A percentile compares a stretch with the other conserved stretches of the same genome.
These are phyloP conservation scores for Breynia disticha DNA, from an alignment of 441 rosid species.

Conservation along the genomic window DNA sequence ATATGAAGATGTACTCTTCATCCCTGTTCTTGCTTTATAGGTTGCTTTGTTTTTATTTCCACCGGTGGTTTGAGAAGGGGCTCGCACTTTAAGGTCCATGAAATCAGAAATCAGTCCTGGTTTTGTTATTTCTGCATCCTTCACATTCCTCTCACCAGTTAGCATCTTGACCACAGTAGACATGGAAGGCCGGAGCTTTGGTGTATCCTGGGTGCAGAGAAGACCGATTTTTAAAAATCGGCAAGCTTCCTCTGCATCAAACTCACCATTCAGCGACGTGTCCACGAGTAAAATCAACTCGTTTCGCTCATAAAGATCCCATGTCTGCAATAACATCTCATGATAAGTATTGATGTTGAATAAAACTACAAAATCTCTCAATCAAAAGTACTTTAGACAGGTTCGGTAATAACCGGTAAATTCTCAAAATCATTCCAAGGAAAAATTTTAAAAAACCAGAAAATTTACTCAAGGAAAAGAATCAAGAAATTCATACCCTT, in stretches of 20 bases:
- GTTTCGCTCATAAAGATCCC: slow-evolving; percentile 61
- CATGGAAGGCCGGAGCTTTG: slow-evolving; percentile 81
- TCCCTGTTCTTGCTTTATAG: slow-evolving; percentile 5
- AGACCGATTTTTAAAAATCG: slow-evolving; percentile 69
- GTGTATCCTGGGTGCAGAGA: slow-evolving; percentile 85
- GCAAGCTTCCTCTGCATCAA: slow-evolving; percentile 81
- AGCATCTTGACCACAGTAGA: slow-evolving; percentile 64
- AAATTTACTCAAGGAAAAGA: too few species aligned
- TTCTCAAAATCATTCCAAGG: neutral
- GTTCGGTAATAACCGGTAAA: too few species aligned
- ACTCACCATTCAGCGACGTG: slow-evolving; percentile 44
- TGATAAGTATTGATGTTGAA: neutral
- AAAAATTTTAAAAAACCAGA: too few species aligned
- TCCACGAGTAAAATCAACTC: slow-evolving; percentile 69
- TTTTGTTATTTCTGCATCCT: slow-evolving; percentile 40
- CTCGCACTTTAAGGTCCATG: slow-evolving; percentile 76
- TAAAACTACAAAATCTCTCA: too few species aligned
- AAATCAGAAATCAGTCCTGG: slow-evolving; percentile 87
- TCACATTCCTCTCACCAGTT: slow-evolving; percentile 37
- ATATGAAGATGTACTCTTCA: slow-evolving; percentile 24
- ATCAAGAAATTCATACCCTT: slow-evolving; percentile 42
- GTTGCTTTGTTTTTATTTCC: slow-evolving; percentile 9
- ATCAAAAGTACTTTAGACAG: too few species aligned
- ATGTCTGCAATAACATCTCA: slow-evolving; percentile 45
- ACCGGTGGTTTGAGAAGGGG: slow-evolving; percentile 21